Base-by-base conservation (phyloP, 805 yeast species). In the Pichia thaimueangensis region DNA sequence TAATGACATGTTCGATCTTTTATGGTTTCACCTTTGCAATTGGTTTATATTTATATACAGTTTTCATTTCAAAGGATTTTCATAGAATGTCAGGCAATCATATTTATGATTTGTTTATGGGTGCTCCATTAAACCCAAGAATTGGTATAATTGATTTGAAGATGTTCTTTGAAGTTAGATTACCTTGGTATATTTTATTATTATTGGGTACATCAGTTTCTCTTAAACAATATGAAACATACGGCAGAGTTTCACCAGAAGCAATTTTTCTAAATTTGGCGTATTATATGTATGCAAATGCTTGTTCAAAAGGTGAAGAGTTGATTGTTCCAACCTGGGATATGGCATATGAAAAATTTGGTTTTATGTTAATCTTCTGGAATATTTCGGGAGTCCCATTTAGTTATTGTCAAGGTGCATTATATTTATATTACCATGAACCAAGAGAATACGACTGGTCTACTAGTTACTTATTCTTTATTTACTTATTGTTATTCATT, bases 331-430 rank as follows among this genome's bases (percentile, higher is more conserved):
- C 97, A 54, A 85, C 96, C 16, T 93, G 98, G 97, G 98, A 93
- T 64, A 91, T 93, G 97, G 96, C 95, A 25, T 93, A 93, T 65
- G 98, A 93, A 65, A 93, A 93, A 68, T 93, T 93, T 57, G 98
- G 98, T n/a, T 93, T 93, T 72, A 89, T 93, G 97, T 76, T 93
- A 52, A 79, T 89, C 55, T 93, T 93, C 73, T 93, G 98, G 98
- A 93, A 93, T 69, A 87, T 93, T 62, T 96, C 97, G 25, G 98
- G 98, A 56, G 98, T 93, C 32, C 98, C 98, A 37, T 93, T 81
- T 78, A 91, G 97, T 33, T 93, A 93, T 70, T 87, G 97, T 65
- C 96, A 88, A 60, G 82, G 94, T 63, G 86, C 96, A 10, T 71
- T 93, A 56, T 93, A 68, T 70, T 67, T 93, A 56, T 80, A 80